These are phyloP conservation scores for Zymoseptoria brevis DNA, from an alignment of 2,329 filamentous ascomycete species.

Conservation along the genomic window DNA sequence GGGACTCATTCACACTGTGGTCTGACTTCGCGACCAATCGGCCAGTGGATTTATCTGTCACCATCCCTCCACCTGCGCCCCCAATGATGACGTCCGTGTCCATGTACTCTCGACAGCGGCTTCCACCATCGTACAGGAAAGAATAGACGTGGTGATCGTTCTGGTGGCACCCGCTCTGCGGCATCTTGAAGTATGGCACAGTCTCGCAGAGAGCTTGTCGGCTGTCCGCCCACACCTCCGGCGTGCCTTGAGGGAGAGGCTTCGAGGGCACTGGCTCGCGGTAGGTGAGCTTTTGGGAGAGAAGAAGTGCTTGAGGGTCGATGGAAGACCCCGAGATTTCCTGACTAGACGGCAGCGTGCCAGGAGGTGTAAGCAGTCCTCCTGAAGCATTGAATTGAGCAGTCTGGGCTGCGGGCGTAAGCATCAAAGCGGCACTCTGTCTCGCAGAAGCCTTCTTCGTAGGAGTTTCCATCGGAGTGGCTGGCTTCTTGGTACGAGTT, in stretches of 20 bases:
- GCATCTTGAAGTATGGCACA: slow-evolving; percentile 53
- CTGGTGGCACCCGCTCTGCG: slow-evolving; percentile 53
- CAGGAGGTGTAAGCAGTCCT: neutral
- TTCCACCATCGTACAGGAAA: slow-evolving; percentile 53
- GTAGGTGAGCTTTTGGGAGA: slow-evolving; percentile 21
- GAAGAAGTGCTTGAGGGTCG: slow-evolving; percentile 10
- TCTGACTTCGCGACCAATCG: slow-evolving; percentile 42
- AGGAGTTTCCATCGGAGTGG: neutral
- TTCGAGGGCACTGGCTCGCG: slow-evolving; percentile 22
- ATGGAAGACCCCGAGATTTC: neutral
- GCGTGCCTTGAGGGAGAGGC: slow-evolving; percentile 31
- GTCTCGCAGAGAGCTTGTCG: slow-evolving; percentile 57
- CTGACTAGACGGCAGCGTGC: neutral
- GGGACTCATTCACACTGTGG: slow-evolving; percentile 33
- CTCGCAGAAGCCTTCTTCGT: neutral
- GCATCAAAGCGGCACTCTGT: neutral
- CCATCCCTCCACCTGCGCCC: slow-evolving; percentile 50
- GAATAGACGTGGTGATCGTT: slow-evolving; percentile 44
- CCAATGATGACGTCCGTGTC: slow-evolving; percentile 56
- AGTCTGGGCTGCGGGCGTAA: neutral
- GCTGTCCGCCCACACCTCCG: slow-evolving; percentile 49
- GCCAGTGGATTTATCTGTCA: slow-evolving; percentile 37
- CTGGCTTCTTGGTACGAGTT: neutral
- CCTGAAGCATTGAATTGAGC: neutral
- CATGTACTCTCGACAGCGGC: slow-evolving; percentile 48